phyloP scores from a whole-genome alignment of 2,329 filamentous ascomycete species.

The Mollisia scopiformis region DNA sequence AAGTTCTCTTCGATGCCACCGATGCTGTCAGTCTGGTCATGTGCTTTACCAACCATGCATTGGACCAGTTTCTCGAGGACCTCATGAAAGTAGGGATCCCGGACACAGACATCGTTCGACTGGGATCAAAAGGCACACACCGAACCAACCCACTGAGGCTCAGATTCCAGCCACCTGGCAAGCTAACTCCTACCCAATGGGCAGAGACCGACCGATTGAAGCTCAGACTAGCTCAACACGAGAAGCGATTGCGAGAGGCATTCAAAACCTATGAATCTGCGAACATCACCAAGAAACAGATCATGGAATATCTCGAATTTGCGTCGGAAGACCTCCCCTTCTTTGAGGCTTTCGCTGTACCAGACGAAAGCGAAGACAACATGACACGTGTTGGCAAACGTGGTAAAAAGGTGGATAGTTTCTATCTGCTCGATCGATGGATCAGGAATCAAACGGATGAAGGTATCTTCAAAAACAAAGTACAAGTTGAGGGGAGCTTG shows the following conservation, averaged over 20 bases:
- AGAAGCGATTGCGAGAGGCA: slow-evolving; percentile 25
- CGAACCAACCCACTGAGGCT: slow-evolving; percentile 53
- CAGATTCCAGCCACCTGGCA: slow-evolving; percentile 41
- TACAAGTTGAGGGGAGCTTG: slow-evolving; percentile 32
- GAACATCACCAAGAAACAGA: slow-evolving; percentile 23
- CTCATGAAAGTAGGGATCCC: slow-evolving; percentile 61
- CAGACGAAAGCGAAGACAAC: slow-evolving; percentile 43
- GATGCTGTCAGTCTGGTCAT: slow-evolving; percentile 61
- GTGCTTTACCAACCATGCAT: slow-evolving; percentile 69
- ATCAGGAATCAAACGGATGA: slow-evolving; percentile 43
- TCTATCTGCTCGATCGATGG: slow-evolving; percentile 62
- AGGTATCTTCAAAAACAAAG: slow-evolving; percentile 45
- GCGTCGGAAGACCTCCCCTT: slow-evolving; percentile 51
- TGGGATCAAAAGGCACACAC: slow-evolving; percentile 61
- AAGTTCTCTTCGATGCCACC: slow-evolving; percentile 54
- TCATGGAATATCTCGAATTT: slow-evolving; percentile 54
- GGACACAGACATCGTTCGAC: slow-evolving; percentile 53
- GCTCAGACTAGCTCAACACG: slow-evolving; percentile 37
- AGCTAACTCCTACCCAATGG: slow-evolving; percentile 41
- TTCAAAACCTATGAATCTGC: slow-evolving; percentile 22
- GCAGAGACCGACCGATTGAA: slow-evolving; percentile 46
- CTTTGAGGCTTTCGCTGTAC: slow-evolving; percentile 59
- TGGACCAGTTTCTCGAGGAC: slow-evolving; percentile 69
- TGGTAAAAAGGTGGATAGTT: slow-evolving; percentile 46
- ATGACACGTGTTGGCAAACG: slow-evolving; percentile 49